A percentile compares a stretch with the other conserved stretches of the same genome.
These are phyloP conservation scores for Spiraea crenata DNA, from an alignment of 331 rosid genomes.

Conservation along the genomic window DNA sequence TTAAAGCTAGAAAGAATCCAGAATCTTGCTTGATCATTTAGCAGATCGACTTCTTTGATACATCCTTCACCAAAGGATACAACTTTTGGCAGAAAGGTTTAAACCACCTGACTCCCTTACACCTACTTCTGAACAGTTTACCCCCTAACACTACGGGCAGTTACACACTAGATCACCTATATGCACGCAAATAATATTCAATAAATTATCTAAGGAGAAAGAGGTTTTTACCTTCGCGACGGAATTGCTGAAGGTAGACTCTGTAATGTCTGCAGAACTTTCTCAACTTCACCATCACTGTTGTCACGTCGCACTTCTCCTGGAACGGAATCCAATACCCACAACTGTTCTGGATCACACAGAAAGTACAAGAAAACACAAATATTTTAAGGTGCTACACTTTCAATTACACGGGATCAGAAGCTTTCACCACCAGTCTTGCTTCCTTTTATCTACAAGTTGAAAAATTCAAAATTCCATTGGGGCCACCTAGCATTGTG, in stretches of 20 bases:
- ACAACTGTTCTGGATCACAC: conserved; percentile 73
- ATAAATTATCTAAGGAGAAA: conserved; percentile 7
- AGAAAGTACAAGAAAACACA: conserved; percentile 15
- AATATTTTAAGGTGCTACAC: conserved; percentile 20
- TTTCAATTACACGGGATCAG: neutral
- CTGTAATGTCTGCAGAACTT: conserved; percentile 66
- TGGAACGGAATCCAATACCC: conserved; percentile 89
- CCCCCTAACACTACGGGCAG: neutral
- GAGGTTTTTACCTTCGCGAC: conserved; percentile 64
- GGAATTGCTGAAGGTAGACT: conserved; percentile 62
- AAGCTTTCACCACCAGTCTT: neutral
- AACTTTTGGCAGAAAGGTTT: neutral
- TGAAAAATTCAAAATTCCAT: neutral
- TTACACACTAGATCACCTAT: neutral
- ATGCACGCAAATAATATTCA: neutral
- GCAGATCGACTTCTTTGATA: neutral
- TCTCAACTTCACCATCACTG: conserved; percentile 68
- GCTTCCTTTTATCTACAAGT: neutral
- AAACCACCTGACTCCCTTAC: neutral
- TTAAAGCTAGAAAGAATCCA: neutral
- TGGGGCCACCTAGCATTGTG: neutral
- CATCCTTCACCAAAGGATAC: neutral
- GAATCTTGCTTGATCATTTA: neutral
- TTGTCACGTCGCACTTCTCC: conserved; percentile 56
- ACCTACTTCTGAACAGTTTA: neutral